These are phyloP conservation scores for Pseudopithomyces chartarum DNA, from an alignment of 2,329 filamentous ascomycete species.

Conservation along the genomic window DNA sequence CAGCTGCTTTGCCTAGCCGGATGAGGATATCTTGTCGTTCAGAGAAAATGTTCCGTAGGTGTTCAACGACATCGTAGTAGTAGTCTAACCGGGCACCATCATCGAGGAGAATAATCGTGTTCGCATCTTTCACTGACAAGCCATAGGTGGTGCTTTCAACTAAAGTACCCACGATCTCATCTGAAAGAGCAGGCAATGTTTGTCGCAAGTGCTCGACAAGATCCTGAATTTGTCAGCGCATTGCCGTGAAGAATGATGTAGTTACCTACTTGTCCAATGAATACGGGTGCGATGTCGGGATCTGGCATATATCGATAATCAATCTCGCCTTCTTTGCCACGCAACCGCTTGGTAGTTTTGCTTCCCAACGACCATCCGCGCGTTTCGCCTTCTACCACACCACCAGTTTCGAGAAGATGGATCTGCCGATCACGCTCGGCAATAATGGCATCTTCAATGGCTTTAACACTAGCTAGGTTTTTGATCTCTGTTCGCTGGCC, in stretches of 20 bases:
- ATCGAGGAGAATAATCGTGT: slow-evolving; percentile 77
- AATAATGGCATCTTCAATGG: slow-evolving; percentile 91
- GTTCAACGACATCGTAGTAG: slow-evolving; percentile 68
- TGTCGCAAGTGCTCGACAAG: slow-evolving; percentile 67
- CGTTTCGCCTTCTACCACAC: slow-evolving; percentile 80
- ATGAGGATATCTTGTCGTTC: slow-evolving; percentile 30
- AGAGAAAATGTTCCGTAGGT: slow-evolving; percentile 28
- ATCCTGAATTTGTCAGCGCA: slow-evolving; percentile 47
- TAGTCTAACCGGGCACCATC: slow-evolving; percentile 81
- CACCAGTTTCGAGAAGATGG: slow-evolving; percentile 73
- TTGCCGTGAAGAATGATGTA: background rate
- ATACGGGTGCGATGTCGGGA: slow-evolving; percentile 80
- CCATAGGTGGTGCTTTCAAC: slow-evolving; percentile 62
- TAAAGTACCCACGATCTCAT: slow-evolving; percentile 69
- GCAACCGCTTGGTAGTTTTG: slow-evolving; percentile 77
- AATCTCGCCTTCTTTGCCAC: slow-evolving; percentile 94
- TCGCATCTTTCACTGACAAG: slow-evolving; percentile 80
- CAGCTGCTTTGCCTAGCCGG: slow-evolving; percentile 54
- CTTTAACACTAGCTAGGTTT: slow-evolving; percentile 92
- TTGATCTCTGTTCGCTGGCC: slow-evolving; percentile 97
- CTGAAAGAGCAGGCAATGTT: slow-evolving; percentile 73
- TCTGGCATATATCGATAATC: slow-evolving; percentile 99
- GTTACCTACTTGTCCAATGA: slow-evolving; percentile 63
- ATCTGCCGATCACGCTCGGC: slow-evolving; percentile 93
- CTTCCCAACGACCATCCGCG: slow-evolving; percentile 88